Base-by-base conservation (phyloP, 352 stramenopile species). In the Phytopythium kandeliae region DNA sequence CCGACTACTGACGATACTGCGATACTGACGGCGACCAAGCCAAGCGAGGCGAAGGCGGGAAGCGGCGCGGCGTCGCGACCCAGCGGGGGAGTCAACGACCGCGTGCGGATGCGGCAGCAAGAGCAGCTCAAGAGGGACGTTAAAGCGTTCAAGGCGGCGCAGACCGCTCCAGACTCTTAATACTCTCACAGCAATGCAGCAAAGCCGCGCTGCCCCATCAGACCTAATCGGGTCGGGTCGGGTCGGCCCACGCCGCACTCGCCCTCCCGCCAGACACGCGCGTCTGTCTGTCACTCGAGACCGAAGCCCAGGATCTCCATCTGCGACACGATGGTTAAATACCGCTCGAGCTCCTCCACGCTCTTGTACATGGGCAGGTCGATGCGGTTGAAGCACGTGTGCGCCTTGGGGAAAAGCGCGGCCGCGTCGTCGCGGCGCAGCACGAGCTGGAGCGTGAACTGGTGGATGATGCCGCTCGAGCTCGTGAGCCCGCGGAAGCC, bases 321-420 rank as follows among this genome's bases (percentile, higher is more conserved):
- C 62, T 85, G 74, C 44, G 71, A 76, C 24, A 91, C 80, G 62
- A 91, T 78, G 16, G 75, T 83, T 55, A 92, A 62, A 54, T 87
- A 86, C 38, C 69, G 82, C 52, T 92, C 76, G 51, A 92, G 60
- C 57, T 92, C 78, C 8, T 85, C 72, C 55, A 80, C 69, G 57
- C 58, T 56, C 45, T 62, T 62, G 60, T 92, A 92, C 43, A 86
- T 56, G 35, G 80, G 80, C 31, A 92, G 66, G 41, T 92, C 80
- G 38, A 92, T 75, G 19, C 82, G 69, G 53, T 93, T 93, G 54
- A 93, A 93, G 60, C 82, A 93, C 38, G 83, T 93, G 59, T 93
- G 83, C 10, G 78, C 78, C n/a, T 84, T 82, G 17, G 83, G 78
- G 38, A 80, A 90, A 15, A 86, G 48, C 17, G 69, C 63, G 24